Conservation (phyloP, 768 basidiomycete genomes). For the Termitomyces sp. region DNA sequence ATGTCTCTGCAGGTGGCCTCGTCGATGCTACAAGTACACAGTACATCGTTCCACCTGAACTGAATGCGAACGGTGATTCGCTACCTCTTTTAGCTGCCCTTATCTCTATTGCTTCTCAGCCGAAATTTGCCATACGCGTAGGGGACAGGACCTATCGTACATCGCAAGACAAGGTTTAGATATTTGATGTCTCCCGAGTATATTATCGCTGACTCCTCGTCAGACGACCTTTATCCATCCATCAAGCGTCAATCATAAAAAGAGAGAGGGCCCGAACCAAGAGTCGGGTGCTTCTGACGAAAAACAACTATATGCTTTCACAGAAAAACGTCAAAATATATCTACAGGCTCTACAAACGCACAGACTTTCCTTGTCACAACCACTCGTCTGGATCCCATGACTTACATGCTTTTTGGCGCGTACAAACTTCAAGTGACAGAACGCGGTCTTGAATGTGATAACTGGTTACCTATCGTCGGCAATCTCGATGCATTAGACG, state of each 20-base stretch:
- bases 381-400: conserved; percentile 83
- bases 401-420: conserved; percentile 91
- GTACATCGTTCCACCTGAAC: conserved; percentile 50
- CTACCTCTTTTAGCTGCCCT: conserved; percentile 75
- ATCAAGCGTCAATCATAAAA: conserved; percentile 78
- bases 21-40: conserved; percentile 27
- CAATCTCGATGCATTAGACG: conserved; percentile 67
- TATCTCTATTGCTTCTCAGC: conserved; percentile 81
- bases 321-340: conserved; percentile 79
- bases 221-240: conserved; percentile 79
- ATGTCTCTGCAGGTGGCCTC: conserved; percentile 67
- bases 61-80: conserved; percentile 71
- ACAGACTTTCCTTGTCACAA: conserved; percentile 70
- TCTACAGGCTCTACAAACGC: conserved; percentile 37
- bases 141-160: conserved; percentile 68
- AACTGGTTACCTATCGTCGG: conserved; percentile 85
- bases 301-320: conserved; percentile 77
- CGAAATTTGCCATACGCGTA: conserved; percentile 82
- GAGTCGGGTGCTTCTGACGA: conserved; percentile 29
- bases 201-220: conserved; percentile 3
- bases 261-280: conserved; percentile 31
- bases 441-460: conserved; percentile 79
- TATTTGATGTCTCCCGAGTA: not conserved
- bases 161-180: conserved; percentile 71
- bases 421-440: conserved; percentile 62